Evolutionary conservation across 2,329 filamentous ascomycete species (phyloP).

Genomic region (Fusarium nygamai): DNA sequence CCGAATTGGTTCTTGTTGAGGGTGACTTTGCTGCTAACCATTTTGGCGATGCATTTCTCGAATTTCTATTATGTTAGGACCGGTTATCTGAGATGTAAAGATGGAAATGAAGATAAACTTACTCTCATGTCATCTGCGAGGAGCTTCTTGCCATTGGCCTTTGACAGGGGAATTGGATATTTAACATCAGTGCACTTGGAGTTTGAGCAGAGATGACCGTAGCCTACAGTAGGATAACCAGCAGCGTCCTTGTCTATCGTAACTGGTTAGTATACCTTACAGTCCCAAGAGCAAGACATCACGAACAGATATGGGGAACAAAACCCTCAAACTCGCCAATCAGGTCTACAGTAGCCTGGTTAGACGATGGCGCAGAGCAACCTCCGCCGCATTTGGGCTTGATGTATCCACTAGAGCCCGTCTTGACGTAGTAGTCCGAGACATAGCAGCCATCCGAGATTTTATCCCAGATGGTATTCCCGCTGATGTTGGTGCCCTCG

Average conservation of each 20-base stretch:
- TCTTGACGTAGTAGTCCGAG: not conserved
- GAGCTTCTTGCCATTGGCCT: not conserved
- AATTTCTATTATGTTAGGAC: not conserved
- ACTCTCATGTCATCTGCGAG: not conserved
- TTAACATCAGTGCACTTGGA: not conserved
- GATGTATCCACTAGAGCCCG: not conserved
- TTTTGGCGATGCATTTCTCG: not conserved
- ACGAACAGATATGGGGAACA: not conserved
- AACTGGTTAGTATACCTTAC: not conserved
- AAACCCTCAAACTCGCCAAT: not conserved
- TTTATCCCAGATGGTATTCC: not conserved
- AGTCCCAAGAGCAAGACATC: not conserved
- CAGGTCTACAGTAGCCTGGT: not conserved
- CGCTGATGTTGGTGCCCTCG: not conserved
- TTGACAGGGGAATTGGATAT: not conserved
- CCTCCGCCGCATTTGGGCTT: not conserved
- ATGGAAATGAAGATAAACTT: not conserved
- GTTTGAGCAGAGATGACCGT: not conserved
- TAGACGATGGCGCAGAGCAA: not conserved
- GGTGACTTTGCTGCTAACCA: not conserved
- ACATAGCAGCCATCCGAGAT: not conserved
- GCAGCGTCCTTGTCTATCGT: not conserved
- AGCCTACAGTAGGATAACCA: not conserved
- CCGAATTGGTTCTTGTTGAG: not conserved
- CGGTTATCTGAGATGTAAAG: not conserved